phyloP scores from a whole-genome alignment of 2,329 filamentous ascomycete species.

The Talaromyces rugulosus region DNA sequence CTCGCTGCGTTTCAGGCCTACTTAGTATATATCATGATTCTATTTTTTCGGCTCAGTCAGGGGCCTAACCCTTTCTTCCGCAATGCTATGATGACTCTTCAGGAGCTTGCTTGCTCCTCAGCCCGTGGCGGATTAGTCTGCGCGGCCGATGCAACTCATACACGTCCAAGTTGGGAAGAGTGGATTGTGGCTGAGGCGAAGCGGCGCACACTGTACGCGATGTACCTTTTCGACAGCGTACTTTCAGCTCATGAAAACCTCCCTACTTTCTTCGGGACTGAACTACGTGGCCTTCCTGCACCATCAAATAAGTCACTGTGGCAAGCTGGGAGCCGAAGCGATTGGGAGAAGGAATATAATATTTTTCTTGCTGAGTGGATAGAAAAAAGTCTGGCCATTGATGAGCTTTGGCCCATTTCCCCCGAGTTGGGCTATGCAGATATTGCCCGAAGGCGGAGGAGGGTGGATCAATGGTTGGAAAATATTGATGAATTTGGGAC shows the following conservation, averaged over 20 bases:
- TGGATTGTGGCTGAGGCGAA: constrained; percentile 55
- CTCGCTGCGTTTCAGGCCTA: constrained; percentile 52
- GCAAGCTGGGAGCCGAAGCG: constrained; percentile 31
- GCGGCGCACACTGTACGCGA: constrained; percentile 47
- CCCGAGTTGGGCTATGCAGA: constrained; percentile 23
- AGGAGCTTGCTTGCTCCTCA: constrained; percentile 45
- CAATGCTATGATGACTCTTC: constrained; percentile 47
- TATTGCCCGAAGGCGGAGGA: constrained; percentile 22
- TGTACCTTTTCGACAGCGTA: constrained; percentile 53
- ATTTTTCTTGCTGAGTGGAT: constrained; percentile 40
- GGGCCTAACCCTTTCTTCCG: constrained; percentile 31
- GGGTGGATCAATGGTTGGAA: constrained; percentile 50
- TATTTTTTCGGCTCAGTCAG: constrained; percentile 40
- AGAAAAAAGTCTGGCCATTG: constrained; percentile 41
- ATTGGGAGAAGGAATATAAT: constrained; percentile 46
- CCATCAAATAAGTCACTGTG: constrained; percentile 43
- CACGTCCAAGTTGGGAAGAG: constrained; percentile 47
- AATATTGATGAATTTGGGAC: constrained; percentile 52
- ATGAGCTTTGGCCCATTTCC: constrained; percentile 49
- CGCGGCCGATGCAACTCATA: constrained; percentile 34
- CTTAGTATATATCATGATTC: constrained; percentile 49
- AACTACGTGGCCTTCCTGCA: constrained; percentile 44
- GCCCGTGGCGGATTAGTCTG: constrained; percentile 43
- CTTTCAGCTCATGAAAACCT: constrained; percentile 42
- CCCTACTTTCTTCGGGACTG: constrained; percentile 47